Base-by-base conservation (phyloP, 495 filamentous ascomycete genomes). In the Aspergillus coremiiformis region DNA sequence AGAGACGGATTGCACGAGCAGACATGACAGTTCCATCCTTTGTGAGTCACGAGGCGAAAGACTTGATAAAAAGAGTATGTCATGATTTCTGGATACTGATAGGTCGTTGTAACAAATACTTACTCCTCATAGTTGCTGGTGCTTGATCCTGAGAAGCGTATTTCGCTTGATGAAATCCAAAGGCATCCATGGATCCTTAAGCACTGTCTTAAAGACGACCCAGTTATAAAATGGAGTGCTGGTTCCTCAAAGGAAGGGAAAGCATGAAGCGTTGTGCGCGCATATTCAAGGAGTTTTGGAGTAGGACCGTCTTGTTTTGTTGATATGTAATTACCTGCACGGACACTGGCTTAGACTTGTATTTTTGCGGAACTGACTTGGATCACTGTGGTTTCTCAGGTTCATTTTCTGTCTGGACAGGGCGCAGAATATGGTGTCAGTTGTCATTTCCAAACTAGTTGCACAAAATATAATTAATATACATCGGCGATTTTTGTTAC, bases 161-260 rank as follows among this genome's bases (percentile, higher is more conserved):
- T 98, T 39, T 79, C 90, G 1, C 78, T 98, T 1, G 89, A 93
- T 14, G 87, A 96, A 30, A 87, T 96, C 44, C 83, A 89, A 67
- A 80, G 78, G 37, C 93, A 98, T 66, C 92, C 93, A 21, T 98
- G 93, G 93, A 96, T 98, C 55, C 62, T 96, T 57, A 98, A 95
- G 78, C 89, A 98, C 69, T 97, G 94, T 66, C 77, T 83, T 12
- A 91, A 89, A 69, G 83, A 87, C 5, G 85, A 89, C 62, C 66
- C 82, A 52, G 77, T 74, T 12, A 58, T 71, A 26, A 80, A 83
- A 52, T 66, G 75, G 39, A 72, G 56, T 54, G 76, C 73, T 12
- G 67, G 63, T 46, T 62, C 66, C 24, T 64, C 68, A 27, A 76
- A 73, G 52, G 60, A 69, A 35, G 64, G 57, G 51, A 67, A 68